Evolutionary conservation across 2,329 filamentous ascomycete species (phyloP).

Genomic region (Monilinia aucupariae): DNA sequence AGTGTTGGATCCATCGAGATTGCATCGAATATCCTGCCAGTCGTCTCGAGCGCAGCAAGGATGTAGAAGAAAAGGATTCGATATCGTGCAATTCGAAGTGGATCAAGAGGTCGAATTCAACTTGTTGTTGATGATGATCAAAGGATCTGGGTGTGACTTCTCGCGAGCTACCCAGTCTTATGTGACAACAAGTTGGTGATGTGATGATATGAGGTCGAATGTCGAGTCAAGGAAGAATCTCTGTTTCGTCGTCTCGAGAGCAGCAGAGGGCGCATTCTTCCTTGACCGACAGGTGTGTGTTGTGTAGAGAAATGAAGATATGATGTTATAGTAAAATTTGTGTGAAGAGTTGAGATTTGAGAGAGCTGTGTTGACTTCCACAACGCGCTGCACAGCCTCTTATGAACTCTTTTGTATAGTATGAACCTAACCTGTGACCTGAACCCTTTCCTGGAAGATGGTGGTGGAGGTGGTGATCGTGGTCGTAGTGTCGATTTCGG

Average conservation of each 20-base stretch:
- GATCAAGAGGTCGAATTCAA: background rate
- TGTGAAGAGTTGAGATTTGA: slow-evolving; percentile 6
- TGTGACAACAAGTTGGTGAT: background rate
- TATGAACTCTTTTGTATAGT: slow-evolving; percentile 1
- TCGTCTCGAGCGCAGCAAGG: slow-evolving; percentile 10
- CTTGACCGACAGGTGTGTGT: slow-evolving; percentile 2
- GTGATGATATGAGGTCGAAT: slow-evolving; percentile 1
- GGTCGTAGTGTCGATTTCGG: background rate
- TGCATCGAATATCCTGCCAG: slow-evolving; percentile 6
- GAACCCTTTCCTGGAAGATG: slow-evolving; percentile 12
- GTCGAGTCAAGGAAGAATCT: slow-evolving; percentile 3
- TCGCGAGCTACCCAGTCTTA: slow-evolving; percentile 11
- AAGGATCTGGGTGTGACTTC: slow-evolving; percentile 12
- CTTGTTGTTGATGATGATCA: background rate
- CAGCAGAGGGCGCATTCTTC: slow-evolving; percentile 11
- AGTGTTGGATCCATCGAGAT: slow-evolving; percentile 1
- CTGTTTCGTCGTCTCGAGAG: slow-evolving; percentile 14
- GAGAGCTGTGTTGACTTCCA: slow-evolving; percentile 14
- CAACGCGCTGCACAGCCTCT: slow-evolving; percentile 12
- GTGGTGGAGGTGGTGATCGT: background rate
- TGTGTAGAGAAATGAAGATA: background rate
- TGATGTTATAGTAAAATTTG: background rate
- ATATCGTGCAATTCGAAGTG: background rate
- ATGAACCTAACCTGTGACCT: slow-evolving; percentile 13
- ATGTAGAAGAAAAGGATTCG: background rate